Evolutionary conservation across 805 yeast species (phyloP).

Genomic region (Candida khao-thaluensis): DNA sequence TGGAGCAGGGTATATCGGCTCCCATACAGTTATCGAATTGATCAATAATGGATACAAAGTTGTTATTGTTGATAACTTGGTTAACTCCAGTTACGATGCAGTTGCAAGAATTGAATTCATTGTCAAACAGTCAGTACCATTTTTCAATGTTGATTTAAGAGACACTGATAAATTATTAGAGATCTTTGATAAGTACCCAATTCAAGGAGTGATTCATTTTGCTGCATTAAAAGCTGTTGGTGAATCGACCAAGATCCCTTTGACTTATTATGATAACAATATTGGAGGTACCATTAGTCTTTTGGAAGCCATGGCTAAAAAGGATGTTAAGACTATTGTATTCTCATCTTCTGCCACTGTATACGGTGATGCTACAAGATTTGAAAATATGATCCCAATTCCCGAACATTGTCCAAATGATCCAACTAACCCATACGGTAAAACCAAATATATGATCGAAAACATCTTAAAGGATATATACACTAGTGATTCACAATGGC

Average conservation of each 20-base stretch:
- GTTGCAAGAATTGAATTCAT: conserved; percentile 59
- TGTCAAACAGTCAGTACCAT: conserved; percentile 50
- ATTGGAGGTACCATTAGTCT: conserved; percentile 63
- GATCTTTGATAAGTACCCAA: conserved; percentile 49
- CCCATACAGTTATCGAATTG: conserved; percentile 71
- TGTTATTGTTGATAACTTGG: conserved; percentile 69
- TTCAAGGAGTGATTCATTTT: conserved; percentile 68
- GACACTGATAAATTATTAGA: conserved; percentile 47
- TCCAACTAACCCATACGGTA: conserved; percentile 78
- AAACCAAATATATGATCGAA: conserved; percentile 67
- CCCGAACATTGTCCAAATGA: conserved; percentile 76
- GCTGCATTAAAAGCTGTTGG: conserved; percentile 86
- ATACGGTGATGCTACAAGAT: conserved; percentile 77
- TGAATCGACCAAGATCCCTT: conserved; percentile 67
- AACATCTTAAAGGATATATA: conserved; percentile 55
- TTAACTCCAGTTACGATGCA: conserved; percentile 67
- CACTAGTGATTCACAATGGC: conserved; percentile 45
- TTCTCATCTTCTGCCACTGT: conserved; percentile 82
- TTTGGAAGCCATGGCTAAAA: conserved; percentile 49
- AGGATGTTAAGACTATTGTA: conserved; percentile 53
- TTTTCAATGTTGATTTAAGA: conserved; percentile 54
- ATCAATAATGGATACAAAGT: conserved; percentile 63
- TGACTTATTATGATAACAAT: conserved; percentile 66
- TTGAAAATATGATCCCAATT: conserved; percentile 70
- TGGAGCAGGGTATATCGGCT: conserved; percentile 86